Percentiles rank a stretch among this genome's conserved stretches.
Conservation (phyloP, 2,329 filamentous ascomycete species). For the Colletotrichum cereale region DNA sequence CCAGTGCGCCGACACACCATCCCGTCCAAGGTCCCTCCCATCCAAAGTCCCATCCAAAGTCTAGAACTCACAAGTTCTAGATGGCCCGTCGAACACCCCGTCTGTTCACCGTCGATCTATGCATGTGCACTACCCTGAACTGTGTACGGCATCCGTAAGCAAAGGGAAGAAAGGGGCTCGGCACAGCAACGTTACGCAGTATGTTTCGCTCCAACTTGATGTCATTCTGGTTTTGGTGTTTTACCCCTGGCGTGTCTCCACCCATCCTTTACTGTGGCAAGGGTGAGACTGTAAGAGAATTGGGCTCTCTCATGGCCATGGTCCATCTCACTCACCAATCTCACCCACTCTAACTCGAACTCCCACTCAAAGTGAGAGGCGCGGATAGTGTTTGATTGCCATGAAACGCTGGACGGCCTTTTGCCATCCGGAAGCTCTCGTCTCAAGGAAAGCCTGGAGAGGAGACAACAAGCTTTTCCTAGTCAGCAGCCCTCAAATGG, state of each 20-base stretch:
- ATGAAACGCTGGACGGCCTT: background rate
- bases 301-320: background rate
- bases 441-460: slow-evolving; percentile 1
- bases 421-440: background rate
- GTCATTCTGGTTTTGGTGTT: slow-evolving; percentile 28
- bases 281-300: background rate
- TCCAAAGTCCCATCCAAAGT: slow-evolving; percentile 3
- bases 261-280: slow-evolving; percentile 7
- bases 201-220: slow-evolving; percentile 7
- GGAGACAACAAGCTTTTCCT: slow-evolving; percentile 5
- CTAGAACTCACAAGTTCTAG: slow-evolving; percentile 16
- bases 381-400: slow-evolving; percentile 6
- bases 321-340: background rate
- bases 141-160: background rate
- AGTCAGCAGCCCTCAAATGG: background rate
- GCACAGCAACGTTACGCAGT: slow-evolving; percentile 10
- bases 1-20: background rate
- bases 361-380: background rate
- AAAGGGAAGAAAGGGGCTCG: slow-evolving; percentile 5
- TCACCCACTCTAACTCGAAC: background rate
- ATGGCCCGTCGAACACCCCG: slow-evolving; percentile 3
- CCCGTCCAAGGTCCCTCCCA: background rate
- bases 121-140: background rate
- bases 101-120: background rate
- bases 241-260: slow-evolving; percentile 19